Conservation (phyloP, 805 yeast genomes). For the Myxozyma mucilagina region DNA sequence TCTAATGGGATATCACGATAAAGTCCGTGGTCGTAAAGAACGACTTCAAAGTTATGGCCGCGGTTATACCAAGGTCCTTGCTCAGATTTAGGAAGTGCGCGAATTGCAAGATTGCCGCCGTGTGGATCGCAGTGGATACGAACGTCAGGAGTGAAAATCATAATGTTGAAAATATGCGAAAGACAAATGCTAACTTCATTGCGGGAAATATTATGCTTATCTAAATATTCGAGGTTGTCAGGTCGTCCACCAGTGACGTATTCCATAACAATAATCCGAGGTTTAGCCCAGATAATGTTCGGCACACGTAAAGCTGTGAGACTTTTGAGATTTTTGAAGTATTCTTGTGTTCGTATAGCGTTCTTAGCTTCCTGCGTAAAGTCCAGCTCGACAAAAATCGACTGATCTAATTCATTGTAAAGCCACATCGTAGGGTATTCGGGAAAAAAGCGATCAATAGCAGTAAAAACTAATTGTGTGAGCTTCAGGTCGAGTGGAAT, state of each 20-base stretch:
- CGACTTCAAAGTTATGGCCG: conserved; percentile 81
- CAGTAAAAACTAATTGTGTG: conserved; percentile 70
- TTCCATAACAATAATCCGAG: conserved; percentile 74
- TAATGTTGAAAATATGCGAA: conserved; percentile 86
- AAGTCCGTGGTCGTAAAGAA: conserved; percentile 92
- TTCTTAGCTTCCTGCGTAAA: conserved; percentile 84
- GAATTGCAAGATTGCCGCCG: conserved; percentile 91
- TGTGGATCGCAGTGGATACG: conserved; percentile 98
- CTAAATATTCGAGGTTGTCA: conserved; percentile 70
- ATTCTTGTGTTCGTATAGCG: conserved; percentile 65
- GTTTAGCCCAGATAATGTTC: conserved; percentile 60
- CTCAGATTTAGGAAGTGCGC: conserved; percentile 42
- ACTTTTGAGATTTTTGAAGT: conserved; percentile 56
- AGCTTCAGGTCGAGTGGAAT: conserved; percentile 86
- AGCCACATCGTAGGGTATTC: conserved; percentile 93
- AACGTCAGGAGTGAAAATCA: conserved; percentile 92
- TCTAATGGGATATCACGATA: conserved; percentile 79
- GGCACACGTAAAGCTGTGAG: conserved; percentile 83
- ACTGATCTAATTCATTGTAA: conserved; percentile 85
- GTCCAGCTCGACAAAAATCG: conserved; percentile 88
- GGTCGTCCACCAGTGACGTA: conserved; percentile 74
- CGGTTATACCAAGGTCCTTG: conserved; percentile 36
- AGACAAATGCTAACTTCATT: conserved; percentile 81
- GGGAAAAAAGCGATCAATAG: conserved; percentile 80
- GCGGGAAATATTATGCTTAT: conserved; percentile 63